Evolutionary conservation across 257 asterid genomes (phyloP).

Genomic region (Salvia splendens): DNA sequence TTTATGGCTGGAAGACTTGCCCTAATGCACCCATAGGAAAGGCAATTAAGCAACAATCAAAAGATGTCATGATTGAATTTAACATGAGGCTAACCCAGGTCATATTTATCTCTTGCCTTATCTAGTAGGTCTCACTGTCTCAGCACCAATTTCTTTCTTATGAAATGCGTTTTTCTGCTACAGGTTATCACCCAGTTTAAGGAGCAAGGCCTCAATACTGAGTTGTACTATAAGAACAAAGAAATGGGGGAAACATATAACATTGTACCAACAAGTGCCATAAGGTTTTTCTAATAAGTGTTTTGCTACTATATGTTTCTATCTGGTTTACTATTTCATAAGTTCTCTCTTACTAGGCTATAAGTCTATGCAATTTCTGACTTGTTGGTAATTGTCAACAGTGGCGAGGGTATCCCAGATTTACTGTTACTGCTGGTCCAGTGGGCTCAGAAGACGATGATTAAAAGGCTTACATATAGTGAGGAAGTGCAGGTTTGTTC

Average conservation of each 20-base stretch:
- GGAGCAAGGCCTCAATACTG: constrained; percentile 93
- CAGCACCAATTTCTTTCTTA: constrained; percentile 17
- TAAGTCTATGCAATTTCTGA: constrained; percentile 21
- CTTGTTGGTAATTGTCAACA: constrained; percentile 37
- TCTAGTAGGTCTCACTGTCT: constrained; percentile 14
- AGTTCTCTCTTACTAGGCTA: background rate
- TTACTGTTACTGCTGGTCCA: constrained; percentile 72
- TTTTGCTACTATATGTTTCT: background rate
- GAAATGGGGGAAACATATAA: constrained; percentile 51
- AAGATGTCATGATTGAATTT: constrained; percentile 71
- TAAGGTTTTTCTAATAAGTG: constrained; percentile 57
- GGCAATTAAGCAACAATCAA: constrained; percentile 77
- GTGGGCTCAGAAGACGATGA: constrained; percentile 91
- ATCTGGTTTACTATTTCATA: constrained; percentile 17
- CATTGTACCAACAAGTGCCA: constrained; percentile 59
- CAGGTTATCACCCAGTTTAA: constrained; percentile 78
- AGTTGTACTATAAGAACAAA: constrained; percentile 85
- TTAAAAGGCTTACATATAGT: constrained; percentile 77
- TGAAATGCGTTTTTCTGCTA: background rate
- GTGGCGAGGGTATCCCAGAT: constrained; percentile 98
- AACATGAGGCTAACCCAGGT: constrained; percentile 78
- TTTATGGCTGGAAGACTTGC: constrained; percentile 81
- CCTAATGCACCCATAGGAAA: constrained; percentile 79
- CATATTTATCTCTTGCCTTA: constrained; percentile 23
- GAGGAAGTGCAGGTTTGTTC: constrained; percentile 76